Base-by-base conservation (phyloP, 495 filamentous ascomycete species). In the Penicillium alfredii region DNA sequence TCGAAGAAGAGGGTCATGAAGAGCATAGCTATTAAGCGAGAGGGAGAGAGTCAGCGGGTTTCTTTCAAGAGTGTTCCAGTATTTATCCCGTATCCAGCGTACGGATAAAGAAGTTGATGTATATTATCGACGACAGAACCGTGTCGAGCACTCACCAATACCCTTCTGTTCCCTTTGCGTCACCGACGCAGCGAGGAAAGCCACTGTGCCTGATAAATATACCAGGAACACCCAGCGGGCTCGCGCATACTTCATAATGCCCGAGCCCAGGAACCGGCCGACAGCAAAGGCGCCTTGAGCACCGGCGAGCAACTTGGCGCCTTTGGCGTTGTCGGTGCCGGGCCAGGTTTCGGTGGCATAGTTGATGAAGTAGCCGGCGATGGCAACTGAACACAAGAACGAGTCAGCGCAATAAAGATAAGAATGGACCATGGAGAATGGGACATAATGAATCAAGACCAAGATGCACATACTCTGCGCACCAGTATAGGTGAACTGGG, bases 401-500 rank as follows among this genome's bases (percentile, higher is more conserved):
- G 5, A 9, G n/a, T n/a, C n/a, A n/a, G n/a, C n/a, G n/a, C n/a
- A n/a, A n/a, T n/a, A n/a, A n/a, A n/a, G n/a, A n/a, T n/a, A n/a
- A n/a, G n/a, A n/a, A n/a, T n/a, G n/a, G n/a, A n/a, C n/a, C n/a
- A n/a, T n/a, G n/a, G 3, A 6, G 8, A 35, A 6, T 11, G 20
- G 15, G 22, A 23, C 32, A 8, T 15, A 31, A 15, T 9, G 10
- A 32, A 41, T 2, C 22, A 26, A 10, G 42, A 29, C 11, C n/a
- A 6, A 37, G n/a, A 44, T 7, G 26, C 21, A 41, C 42, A 21
- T 33, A 58, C 72, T 65, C 48, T 89, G 84, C 0, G 80, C 73
- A 16, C 77, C 80, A 12, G 81, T 74, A 51, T 87, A 88, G n/a
- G 71, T 75, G 68, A 82, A 87, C 50, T 89, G 83, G 9, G 81